These are phyloP conservation scores for Malassezia obtusa DNA, from an alignment of 1,284 basidiomycete species.

Conservation along the genomic window DNA sequence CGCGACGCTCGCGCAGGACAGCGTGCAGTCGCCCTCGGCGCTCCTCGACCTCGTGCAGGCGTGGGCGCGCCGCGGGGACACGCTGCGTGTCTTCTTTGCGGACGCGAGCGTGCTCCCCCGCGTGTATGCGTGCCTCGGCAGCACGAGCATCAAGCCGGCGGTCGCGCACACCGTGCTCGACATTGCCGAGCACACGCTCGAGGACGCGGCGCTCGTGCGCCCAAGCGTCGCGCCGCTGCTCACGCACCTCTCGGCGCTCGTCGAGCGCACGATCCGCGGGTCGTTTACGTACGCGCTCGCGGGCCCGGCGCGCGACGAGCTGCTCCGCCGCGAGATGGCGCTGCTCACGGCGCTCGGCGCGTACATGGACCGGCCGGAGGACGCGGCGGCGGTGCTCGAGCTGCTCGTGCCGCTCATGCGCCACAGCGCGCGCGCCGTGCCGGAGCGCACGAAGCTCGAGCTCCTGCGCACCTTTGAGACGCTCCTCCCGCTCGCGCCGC, in stretches of 20 bases:
- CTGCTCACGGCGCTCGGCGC: conserved; percentile 72
- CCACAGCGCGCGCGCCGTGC: conserved; percentile 64
- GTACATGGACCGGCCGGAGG: conserved; percentile 61
- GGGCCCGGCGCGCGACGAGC: conserved; percentile 56
- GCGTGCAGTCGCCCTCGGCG: conserved; percentile 82
- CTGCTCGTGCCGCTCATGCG: conserved; percentile 74
- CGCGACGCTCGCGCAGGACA: conserved; percentile 65
- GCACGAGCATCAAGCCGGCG: conserved; percentile 73
- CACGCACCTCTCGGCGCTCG: conserved; percentile 57
- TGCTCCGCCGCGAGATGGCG: conserved; percentile 70
- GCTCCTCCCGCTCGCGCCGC: conserved; percentile 65
- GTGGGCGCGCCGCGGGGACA: conserved; percentile 61
- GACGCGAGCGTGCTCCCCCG: conserved; percentile 65
- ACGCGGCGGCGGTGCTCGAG: conserved; percentile 65
- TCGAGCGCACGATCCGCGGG: conserved; percentile 18
- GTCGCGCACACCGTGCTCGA: conserved; percentile 76
- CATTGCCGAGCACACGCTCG: conserved; percentile 66
- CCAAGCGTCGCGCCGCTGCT: conserved; percentile 71
- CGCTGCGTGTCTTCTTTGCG: conserved; percentile 62
- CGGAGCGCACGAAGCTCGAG: conserved; percentile 79
- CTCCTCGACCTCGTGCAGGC: conserved; percentile 74
- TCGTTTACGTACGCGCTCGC: conserved; percentile 56
- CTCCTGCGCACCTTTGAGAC: conserved; percentile 67
- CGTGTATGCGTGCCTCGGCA: conserved; percentile 69
- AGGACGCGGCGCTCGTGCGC: conserved; percentile 53